Evolutionary conservation across 805 yeast species (phyloP), one percentile per base, ranked within the genome.

Genomic region (Grigorovia jiainica): DNA sequence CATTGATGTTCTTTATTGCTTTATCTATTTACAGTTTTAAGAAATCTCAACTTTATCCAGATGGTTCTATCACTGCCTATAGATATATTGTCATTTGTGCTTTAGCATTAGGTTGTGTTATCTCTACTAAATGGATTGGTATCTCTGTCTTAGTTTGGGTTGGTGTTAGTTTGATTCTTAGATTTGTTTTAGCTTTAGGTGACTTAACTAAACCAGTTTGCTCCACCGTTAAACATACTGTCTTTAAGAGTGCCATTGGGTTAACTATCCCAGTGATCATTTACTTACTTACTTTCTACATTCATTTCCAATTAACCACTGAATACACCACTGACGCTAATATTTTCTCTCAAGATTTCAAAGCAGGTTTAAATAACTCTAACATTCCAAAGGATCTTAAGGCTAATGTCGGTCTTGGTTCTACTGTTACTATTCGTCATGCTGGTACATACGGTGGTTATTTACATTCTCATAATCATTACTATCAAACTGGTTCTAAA

Each of bases 71-170:
- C 37, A 63, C 57, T 20, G 81, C 89, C 78, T 78, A 61, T 57
- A 76, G 71, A 55, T 66, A 76, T 11, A 61, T 84, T 47, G 17
- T 76, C 24, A 71, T 79, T 21, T 71, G 85, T 38, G 82, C 83
- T 50, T 55, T 78, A 42, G 76, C 78, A 18, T 64, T 82, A 44
- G 94, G 94, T 43, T 67, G 82, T 43, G 82, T 90, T 3, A 63
- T 78, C 18, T 73, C 82, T 20, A 76, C 89, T 27, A 84, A 82
- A 61, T 84, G 92, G 92, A 89, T 80, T 38, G 92, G 90, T 48
- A 62, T 81, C 30, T 82, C 81, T 64, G 82, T 90, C 17, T 57
- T 84, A 45, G 81, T 79, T 7, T 84, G 90, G 90, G 73, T 78
- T 47, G 92, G 90, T 43, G 41, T 70, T 3, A 58, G 72, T 45